phyloP scores from a whole-genome alignment of 2,329 filamentous ascomycete species.

The Colletotrichum tabaci region DNA sequence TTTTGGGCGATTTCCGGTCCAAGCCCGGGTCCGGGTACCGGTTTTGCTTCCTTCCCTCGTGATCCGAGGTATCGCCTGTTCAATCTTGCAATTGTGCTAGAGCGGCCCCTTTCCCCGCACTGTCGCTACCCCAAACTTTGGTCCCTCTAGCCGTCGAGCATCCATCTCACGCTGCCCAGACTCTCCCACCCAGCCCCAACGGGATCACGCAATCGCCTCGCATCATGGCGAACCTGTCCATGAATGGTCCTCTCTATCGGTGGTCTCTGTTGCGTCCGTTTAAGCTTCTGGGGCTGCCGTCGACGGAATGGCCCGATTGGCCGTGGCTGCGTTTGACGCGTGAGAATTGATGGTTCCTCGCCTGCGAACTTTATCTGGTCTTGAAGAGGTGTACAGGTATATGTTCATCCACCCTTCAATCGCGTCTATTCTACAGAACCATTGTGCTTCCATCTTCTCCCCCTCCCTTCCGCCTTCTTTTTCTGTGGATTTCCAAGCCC shows the following conservation, averaged over 20 bases:
- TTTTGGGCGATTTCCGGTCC: too few species aligned
- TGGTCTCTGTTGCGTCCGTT: not conserved
- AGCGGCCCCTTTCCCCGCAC: too few species aligned
- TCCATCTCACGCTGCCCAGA: not conserved
- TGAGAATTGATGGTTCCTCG: not conserved
- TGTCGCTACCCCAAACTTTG: not conserved
- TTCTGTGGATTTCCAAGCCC: not conserved
- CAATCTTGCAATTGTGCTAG: too few species aligned
- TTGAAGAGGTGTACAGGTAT: not conserved
- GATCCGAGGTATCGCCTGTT: too few species aligned
- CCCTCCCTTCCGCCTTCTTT: not conserved
- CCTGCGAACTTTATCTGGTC: not conserved
- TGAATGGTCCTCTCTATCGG: not conserved
- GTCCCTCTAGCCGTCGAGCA: too few species aligned
- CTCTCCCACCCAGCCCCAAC: not conserved
- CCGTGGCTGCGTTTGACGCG: not conserved
- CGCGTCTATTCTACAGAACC: not conserved
- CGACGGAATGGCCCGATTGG: slow-evolving; percentile 24
- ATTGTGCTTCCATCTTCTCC: not conserved
- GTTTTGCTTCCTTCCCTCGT: too few species aligned
- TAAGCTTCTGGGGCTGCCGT: slow-evolving; percentile 31
- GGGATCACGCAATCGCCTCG: slow-evolving; percentile 12
- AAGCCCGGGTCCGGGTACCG: too few species aligned
- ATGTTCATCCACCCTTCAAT: not conserved
- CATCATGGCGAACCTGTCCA: slow-evolving; percentile 5